Evolutionary conservation across 192 early-diverging fungal genomes (phyloP).

Genomic region (Dispira simplex): DNA sequence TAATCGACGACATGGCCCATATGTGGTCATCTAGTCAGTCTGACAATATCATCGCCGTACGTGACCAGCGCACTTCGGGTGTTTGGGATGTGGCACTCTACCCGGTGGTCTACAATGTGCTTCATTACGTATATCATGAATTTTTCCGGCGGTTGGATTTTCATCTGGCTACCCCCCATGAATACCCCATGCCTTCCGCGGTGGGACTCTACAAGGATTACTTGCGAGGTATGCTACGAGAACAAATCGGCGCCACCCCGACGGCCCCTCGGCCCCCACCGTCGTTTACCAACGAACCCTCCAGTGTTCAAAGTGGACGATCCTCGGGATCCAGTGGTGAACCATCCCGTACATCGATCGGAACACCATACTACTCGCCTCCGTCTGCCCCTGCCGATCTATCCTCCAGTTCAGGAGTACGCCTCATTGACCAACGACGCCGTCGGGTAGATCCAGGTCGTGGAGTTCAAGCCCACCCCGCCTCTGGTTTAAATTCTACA

Average conservation of each 20-base stretch:
- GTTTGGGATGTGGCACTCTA: slow-evolving; percentile 54
- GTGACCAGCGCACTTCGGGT: slow-evolving; percentile 26
- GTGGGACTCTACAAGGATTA: slow-evolving; percentile 29
- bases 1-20: slow-evolving; percentile 49
- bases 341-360: no score
- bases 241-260: slow-evolving; percentile 22
- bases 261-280: background rate
- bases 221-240: slow-evolving; percentile 26
- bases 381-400: no score
- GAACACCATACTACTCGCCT: no score
- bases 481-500: no score
- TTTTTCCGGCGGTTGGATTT: slow-evolving; percentile 46
- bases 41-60: slow-evolving; percentile 60
- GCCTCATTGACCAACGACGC: no score
- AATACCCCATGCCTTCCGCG: slow-evolving; percentile 20
- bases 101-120: slow-evolving; percentile 39
- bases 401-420: no score
- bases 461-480: no score
- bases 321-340: background rate
- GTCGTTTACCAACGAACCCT: background rate
- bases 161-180: slow-evolving; percentile 16
- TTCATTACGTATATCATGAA: slow-evolving; percentile 34
- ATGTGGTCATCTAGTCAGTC: slow-evolving; percentile 65
- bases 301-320: background rate
- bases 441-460: no score